Evolutionary conservation across 2,329 filamentous ascomycete genomes (phyloP), one percentile per base, ranked within the genome.

Genomic region (Alternaria triticina): DNA sequence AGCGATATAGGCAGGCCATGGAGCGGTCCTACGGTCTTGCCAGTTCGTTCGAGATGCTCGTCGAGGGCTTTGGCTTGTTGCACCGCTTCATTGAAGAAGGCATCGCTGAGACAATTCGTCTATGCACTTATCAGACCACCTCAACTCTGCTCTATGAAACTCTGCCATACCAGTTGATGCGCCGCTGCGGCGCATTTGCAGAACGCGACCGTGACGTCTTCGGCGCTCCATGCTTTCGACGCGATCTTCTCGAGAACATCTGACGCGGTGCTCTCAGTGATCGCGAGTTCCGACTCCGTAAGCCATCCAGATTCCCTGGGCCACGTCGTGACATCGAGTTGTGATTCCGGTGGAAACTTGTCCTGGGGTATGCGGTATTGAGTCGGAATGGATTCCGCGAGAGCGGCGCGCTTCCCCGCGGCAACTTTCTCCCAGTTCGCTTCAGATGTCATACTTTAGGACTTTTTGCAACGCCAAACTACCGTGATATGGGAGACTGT

Each of bases 1-100:
- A 93, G 83, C 0, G 89, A 87, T 51, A 91, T 81, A 0, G 88
- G 88, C 0, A 91, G 62, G 75, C 89, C 91, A 75, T 93, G 90
- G 2, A 93, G 83, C 2, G 90, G 89, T 0, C 91, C 91, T 40
- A 85, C 78, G 0, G 83, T 76, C 65, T 81, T 77, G 25, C 82
- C 83, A 12, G 79, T 84, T 52, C 76, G 78, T 20, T 77, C 67
- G 5, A 86, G 80, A 61, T 87, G 81, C 1, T 83, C 79, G 70
- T 89, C 87, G 0, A 88, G 81, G 40, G 83, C 78, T 65, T 83
- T 82, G 4, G 87, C 86, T 43, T 81, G 80, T 28, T 80, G 73
- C 50, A 88, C 79, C 4, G 86, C 86, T 72, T 85, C 82, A 10
- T 84, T 77, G 67, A 88, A 87, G 58, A 89, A 82, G 23, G 85